These are phyloP conservation scores for Lodderomyces elongisporus DNA, from an alignment of 1,139 yeast species.

Conservation along the genomic window DNA sequence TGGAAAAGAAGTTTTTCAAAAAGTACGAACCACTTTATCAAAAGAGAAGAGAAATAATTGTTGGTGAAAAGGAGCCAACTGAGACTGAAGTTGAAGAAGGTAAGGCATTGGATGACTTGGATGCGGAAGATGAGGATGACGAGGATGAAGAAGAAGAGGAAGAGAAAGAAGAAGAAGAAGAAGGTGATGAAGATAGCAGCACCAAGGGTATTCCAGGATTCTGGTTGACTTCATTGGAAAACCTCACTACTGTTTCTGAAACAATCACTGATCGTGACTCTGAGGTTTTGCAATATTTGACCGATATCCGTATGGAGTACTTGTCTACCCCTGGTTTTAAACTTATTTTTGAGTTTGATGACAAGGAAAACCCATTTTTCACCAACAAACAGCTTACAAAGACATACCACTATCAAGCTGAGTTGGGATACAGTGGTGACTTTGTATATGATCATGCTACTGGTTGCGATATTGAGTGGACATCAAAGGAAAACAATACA, in stretches of 20 bases:
- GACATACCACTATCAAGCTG: constrained; percentile 91
- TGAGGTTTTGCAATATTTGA: constrained; percentile 67
- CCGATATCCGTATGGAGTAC: constrained; percentile 76
- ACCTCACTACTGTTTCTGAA: constrained; percentile 75
- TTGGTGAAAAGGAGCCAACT: constrained; percentile 74
- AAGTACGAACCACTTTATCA: constrained; percentile 75
- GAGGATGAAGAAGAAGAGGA: constrained; percentile 36
- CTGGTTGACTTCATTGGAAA: constrained; percentile 95
- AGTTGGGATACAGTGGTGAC: constrained; percentile 92
- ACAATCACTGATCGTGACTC: constrained; percentile 88
- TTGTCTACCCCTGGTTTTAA: constrained; percentile 87
- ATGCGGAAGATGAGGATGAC: constrained; percentile 36
- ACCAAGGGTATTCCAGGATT: constrained; percentile 83
- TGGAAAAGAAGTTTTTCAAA: constrained; percentile 75
- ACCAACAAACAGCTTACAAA: constrained; percentile 67
- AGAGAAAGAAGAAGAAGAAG: constrained; percentile 43
- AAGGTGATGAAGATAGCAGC: constrained; percentile 35
- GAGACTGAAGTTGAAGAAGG: constrained; percentile 76
- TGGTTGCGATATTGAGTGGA: constrained; percentile 86
- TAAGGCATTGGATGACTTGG: constrained; percentile 55
- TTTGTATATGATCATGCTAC: constrained; percentile 96
- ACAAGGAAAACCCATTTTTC: constrained; percentile 79
- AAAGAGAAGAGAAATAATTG: constrained; percentile 66
- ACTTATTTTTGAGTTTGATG: constrained; percentile 72
- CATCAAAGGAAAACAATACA: constrained; percentile 70